Evolutionary conservation across 176 grass and related monocot species (phyloP), one percentile per base, ranked within the genome.

Genomic region (Triticum timopheevii): DNA sequence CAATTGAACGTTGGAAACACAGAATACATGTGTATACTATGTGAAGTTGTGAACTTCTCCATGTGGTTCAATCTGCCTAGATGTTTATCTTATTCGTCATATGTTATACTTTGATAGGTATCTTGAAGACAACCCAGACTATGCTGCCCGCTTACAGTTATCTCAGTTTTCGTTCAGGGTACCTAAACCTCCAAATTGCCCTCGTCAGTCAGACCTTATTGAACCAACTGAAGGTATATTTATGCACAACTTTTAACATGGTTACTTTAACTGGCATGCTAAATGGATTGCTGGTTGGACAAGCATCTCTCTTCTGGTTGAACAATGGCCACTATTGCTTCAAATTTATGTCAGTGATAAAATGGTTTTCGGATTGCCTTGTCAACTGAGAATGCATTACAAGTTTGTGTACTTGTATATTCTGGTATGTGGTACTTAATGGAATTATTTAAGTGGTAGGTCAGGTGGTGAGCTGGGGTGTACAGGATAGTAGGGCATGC

Each of bases 131-230:
- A 85, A 85, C 61, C 87, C 73, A 44, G 58, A 79, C 52, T 38
- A 44, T 68, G 75, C 36, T 13, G 10, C 22, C 19, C 63, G 87
- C 59, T 38, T 89, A 28, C 13, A 67, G 17, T 20, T 47, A 79
- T 85, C 89, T 82, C 77, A 91, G 66, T 89, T 91, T 67, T 91
- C 84, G 17, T 94, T 94, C 58, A 64, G 27, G 77, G 16, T 49
- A 70, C 92, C 92, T 82, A 76, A 38, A 62, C 77, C 50, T 54
- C 5, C 16, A 54, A 19, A 54, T 16, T 5, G 50, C 50, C 16
- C 50, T 54, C 15, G 16, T 54, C 77, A 76, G 45, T 58, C 50
- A 77, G 65, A 85, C 7, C 33, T 10, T 80, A 24, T 64, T 79
- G 27, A 27, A 28, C 68, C 9, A 1, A 19, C 52, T 38, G 54